A percentile compares a stretch with the other conserved stretches of the same genome.
phyloP scores from a whole-genome alignment of 2,329 filamentous ascomycete genomes.

The Chrysosporium queenslandicum region DNA sequence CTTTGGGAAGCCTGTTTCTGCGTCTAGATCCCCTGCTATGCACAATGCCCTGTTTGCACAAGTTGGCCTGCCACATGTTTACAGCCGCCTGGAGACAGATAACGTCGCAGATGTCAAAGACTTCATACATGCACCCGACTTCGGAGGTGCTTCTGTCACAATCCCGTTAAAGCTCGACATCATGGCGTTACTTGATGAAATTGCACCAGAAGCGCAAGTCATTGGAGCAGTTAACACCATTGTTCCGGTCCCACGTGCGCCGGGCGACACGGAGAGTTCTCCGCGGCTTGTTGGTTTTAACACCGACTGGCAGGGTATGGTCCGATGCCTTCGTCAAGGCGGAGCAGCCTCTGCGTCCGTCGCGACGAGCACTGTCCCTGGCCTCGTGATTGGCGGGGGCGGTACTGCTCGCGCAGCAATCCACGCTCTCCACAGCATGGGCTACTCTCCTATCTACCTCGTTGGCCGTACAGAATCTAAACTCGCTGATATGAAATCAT shows the following conservation, averaged over 20 bases:
- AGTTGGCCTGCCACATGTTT: conserved; percentile 75
- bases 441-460: conserved; percentile 76
- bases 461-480: conserved; percentile 66
- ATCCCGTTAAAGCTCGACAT: conserved; percentile 91
- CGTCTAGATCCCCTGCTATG: conserved; percentile 75
- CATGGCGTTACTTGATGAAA: conserved; percentile 66
- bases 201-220: conserved; percentile 64
- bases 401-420: conserved; percentile 88
- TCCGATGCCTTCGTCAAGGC: conserved; percentile 60
- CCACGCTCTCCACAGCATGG: conserved; percentile 74
- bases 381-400: conserved; percentile 78
- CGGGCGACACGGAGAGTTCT: conserved; percentile 35
- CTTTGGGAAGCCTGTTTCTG: conserved; percentile 74
- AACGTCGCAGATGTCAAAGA: conserved; percentile 49
- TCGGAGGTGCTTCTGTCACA: conserved; percentile 89
- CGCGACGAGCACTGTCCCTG: conserved; percentile 41
- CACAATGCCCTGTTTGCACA: conserved; percentile 76
- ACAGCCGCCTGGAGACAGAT: conserved; percentile 65
- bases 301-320: conserved; percentile 93
- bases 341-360: conserved; percentile 51
- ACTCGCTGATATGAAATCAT: conserved; percentile 54
- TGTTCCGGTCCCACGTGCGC: conserved; percentile 45
- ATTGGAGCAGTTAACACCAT: conserved; percentile 97
- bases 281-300: conserved; percentile 68
- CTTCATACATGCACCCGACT: conserved; percentile 59